Percentiles rank a stretch among this genome's conserved stretches.
Evolutionary conservation across 371 early-diverging fungal genomes (phyloP).

Genomic region (Dentiscutata heterogama): DNA sequence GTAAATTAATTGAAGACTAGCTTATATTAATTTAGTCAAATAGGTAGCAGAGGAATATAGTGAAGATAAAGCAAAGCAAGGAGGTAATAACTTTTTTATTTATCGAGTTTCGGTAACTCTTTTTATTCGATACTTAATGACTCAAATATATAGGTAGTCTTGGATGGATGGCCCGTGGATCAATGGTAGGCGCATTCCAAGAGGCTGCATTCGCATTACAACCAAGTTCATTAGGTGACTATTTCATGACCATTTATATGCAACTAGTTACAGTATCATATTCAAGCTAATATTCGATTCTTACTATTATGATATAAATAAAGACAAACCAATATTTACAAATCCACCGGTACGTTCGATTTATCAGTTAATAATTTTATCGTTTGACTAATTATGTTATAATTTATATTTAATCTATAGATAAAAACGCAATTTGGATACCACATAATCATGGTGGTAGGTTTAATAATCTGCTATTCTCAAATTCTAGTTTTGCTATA

Average conservation of each 20-base stretch:
- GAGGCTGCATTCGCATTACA: conserved; percentile 89
- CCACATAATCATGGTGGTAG: conserved; percentile 53
- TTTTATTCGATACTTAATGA: too few relatives aligned
- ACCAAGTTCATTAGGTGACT: conserved; percentile 72
- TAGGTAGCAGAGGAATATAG: conserved; percentile 86
- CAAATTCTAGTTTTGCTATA: not conserved
- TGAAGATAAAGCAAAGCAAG: conserved; percentile 90
- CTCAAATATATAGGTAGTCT: conserved; percentile 59
- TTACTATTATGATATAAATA: too few relatives aligned
- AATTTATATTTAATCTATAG: not conserved
- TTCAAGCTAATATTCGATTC: not conserved
- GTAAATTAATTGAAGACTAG: too few relatives aligned
- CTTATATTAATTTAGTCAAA: conserved; percentile 6
- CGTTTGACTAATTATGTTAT: not conserved
- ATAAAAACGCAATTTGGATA: conserved; percentile 47
- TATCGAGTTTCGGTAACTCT: too few relatives aligned
- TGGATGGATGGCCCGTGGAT: conserved; percentile 90
- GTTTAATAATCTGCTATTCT: not conserved
- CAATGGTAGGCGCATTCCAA: conserved; percentile 93
- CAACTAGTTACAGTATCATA: not conserved
- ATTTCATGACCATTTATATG: not conserved
- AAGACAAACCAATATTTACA: conserved; percentile 50
- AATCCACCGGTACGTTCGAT: conserved; percentile 48
- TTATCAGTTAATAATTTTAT: not conserved
- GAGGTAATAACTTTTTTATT: conserved; percentile 57